A percentile compares a stretch with the other conserved stretches of the same genome.
phyloP scores from a whole-genome alignment of 768 basidiomycete genomes.

The Pleurotus pulmonarius region DNA sequence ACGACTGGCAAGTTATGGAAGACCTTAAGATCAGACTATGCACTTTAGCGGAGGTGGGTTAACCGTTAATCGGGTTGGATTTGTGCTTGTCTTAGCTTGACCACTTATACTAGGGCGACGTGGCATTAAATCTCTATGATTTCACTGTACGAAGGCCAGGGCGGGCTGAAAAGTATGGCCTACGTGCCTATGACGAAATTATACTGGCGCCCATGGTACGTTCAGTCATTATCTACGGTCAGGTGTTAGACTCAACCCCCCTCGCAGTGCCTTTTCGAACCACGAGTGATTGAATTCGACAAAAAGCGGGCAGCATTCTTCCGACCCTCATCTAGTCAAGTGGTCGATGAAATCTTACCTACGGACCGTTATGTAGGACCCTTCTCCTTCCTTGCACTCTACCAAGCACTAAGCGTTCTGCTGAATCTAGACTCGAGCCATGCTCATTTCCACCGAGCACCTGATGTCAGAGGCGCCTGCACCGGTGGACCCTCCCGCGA shows the following conservation, averaged over 20 bases:
- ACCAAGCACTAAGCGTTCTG: background rate
- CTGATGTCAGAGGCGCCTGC: slow-evolving; percentile 43
- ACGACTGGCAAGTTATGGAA: slow-evolving; percentile 91
- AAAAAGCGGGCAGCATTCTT: slow-evolving; percentile 55
- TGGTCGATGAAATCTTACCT: slow-evolving; percentile 54
- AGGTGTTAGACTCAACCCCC: slow-evolving; percentile 1
- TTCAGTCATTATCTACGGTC: slow-evolving; percentile 15
- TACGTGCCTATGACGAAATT: slow-evolving; percentile 92
- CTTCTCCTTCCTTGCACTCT: background rate
- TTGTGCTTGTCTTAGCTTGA: background rate
- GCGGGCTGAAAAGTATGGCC: slow-evolving; percentile 80
- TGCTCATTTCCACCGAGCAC: slow-evolving; percentile 89
- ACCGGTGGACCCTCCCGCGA: slow-evolving; percentile 16
- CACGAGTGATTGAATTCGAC: slow-evolving; percentile 88
- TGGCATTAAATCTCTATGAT: slow-evolving; percentile 87
- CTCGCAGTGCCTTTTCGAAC: slow-evolving; percentile 84
- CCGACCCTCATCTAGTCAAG: slow-evolving; percentile 54
- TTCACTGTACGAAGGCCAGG: slow-evolving; percentile 81
- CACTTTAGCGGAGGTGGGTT: slow-evolving; percentile 80
- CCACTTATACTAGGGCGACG: slow-evolving; percentile 59
- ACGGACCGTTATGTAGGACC: slow-evolving; percentile 48
- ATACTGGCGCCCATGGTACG: slow-evolving; percentile 90
- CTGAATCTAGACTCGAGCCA: slow-evolving; percentile 70
- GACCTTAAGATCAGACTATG: slow-evolving; percentile 84
- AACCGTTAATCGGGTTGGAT: background rate